A percentile compares a stretch with the other conserved stretches of the same genome.
Evolutionary conservation across 2,329 filamentous ascomycete genomes (phyloP).

Genomic region (Colletotrichum sp.): DNA sequence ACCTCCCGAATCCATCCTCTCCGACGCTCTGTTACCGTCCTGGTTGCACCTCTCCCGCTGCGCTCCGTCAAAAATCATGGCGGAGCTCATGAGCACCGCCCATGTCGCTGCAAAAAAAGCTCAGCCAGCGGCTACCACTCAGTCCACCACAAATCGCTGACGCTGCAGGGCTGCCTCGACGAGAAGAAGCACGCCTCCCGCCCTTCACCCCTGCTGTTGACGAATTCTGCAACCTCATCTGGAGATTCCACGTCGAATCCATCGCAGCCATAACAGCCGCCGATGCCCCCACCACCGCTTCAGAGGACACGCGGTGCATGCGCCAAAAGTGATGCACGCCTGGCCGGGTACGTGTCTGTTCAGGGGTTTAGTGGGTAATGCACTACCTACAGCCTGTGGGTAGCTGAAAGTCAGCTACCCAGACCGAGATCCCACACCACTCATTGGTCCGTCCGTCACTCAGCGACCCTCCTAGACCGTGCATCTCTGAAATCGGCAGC

Average conservation of each 20-base stretch:
- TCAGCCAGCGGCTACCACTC: not conserved
- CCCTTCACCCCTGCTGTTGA: conserved; percentile 2
- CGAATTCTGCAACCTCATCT: conserved; percentile 23
- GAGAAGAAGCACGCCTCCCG: conserved; percentile 21
- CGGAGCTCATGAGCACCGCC: conserved; percentile 24
- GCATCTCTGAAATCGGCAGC: too few species aligned
- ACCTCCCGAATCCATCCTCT: not conserved
- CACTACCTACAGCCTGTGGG: too few species aligned
- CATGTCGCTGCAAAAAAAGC: conserved; percentile 24
- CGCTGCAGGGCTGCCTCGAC: conserved; percentile 16
- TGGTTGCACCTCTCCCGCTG: not conserved
- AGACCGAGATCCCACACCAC: too few species aligned
- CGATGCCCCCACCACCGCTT: too few species aligned
- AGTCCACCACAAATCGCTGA: not conserved
- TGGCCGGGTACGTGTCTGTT: too few species aligned
- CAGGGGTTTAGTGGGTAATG: too few species aligned
- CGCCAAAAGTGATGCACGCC: too few species aligned
- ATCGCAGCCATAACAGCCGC: not conserved
- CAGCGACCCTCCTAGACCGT: too few species aligned
- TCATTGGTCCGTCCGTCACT: too few species aligned
- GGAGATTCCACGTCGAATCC: not conserved
- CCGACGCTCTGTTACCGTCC: not conserved
- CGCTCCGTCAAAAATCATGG: conserved; percentile 19
- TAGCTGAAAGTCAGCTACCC: too few species aligned
- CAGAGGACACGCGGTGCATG: too few species aligned